Conservation (phyloP, 306 rosid species). For the Abrus precatorius region DNA sequence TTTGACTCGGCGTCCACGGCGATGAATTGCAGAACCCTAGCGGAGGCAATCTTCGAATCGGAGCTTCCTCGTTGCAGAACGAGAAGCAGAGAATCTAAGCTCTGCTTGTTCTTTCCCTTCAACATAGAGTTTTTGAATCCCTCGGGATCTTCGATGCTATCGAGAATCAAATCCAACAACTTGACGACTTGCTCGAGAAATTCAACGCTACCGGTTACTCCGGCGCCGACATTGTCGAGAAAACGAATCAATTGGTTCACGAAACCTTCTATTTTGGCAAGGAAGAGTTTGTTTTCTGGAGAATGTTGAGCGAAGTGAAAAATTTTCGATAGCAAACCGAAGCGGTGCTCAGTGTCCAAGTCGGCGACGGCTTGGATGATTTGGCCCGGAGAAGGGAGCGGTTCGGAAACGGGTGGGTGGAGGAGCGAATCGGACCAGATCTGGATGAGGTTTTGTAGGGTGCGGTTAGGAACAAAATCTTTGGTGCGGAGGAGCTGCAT, state of each 20-base stretch:
- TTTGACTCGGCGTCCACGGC: constrained; percentile 66
- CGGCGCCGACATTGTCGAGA: constrained; percentile 65
- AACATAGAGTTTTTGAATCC: constrained; percentile 44
- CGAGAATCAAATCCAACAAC: constrained; percentile 50
- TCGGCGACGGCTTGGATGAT: constrained; percentile 45
- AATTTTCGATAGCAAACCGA: constrained; percentile 48
- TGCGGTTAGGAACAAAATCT: constrained; percentile 83
- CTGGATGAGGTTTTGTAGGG: constrained; percentile 84
- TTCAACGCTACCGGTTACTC: constrained; percentile 22
- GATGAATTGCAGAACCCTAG: constrained; percentile 57
- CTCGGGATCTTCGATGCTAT: constrained; percentile 54
- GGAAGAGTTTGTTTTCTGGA: constrained; percentile 62
- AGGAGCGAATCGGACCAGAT: constrained; percentile 83
- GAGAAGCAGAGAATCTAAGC: constrained; percentile 62
- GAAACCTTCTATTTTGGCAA: constrained; percentile 57
- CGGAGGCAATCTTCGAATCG: constrained; percentile 62
- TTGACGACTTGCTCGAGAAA: constrained; percentile 55
- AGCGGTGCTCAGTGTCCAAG: not conserved
- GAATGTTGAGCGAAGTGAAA: constrained; percentile 62
- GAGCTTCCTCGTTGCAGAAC: constrained; percentile 60
- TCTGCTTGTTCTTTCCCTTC: constrained; percentile 43
- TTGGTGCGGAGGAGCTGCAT: constrained; percentile 85
- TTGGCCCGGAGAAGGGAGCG: constrained; percentile 47
- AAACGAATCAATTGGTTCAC: constrained; percentile 51
- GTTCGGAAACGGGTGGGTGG: constrained; percentile 34